Evolutionary conservation across 2,329 filamentous ascomycete species (phyloP), one percentile per base, ranked within the genome.

Genomic region (Diaporthe vexans): DNA sequence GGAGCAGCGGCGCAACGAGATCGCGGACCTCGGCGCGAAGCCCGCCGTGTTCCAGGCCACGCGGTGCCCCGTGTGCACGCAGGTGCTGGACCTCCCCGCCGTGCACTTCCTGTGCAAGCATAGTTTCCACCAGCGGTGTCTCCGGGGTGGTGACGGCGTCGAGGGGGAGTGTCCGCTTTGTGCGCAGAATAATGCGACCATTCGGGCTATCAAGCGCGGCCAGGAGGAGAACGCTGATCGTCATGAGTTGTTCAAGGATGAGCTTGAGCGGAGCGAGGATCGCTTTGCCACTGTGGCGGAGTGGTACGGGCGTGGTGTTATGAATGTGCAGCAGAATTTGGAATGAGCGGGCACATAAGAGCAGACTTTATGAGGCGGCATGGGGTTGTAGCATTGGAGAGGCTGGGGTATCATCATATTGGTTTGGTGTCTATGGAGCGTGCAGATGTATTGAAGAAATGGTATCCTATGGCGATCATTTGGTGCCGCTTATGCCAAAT

Each of bases 91-190:
- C 77, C 87, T 98, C 17, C 97, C 97, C 0, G 94, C 93, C 0
- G 95, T 99, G 63, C 97, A 99, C 81, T 99, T 99, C 82, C 84
- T 99, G 76, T 99, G 97, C 86, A 98, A 97, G 82, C 97, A 99
- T 82, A 95, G 93, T 75, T 99, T 98, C 87, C 97, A 99, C 81
- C 94, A 97, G 84, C 89, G 94, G 59, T 99, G 96, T 83, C 85
- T 99, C 80, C 85, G 88, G 69, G 82, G 82, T 17, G 86, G 85
- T 2, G 84, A 82, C 46, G 75, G 74, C 15, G 63, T 71, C 21
- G 75, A 48, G 15, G 77, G 76, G 10, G 95, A 98, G 83, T 99
- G 97, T 81, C 95, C 96, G 13, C 89, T 95, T 46, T 99, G 97
- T 80, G 92, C 94, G 35, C 88, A 91, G 26, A 92, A 94, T 76